Conservation (phyloP, 495 filamentous ascomycete genomes). For the Xylaria cubensis region DNA sequence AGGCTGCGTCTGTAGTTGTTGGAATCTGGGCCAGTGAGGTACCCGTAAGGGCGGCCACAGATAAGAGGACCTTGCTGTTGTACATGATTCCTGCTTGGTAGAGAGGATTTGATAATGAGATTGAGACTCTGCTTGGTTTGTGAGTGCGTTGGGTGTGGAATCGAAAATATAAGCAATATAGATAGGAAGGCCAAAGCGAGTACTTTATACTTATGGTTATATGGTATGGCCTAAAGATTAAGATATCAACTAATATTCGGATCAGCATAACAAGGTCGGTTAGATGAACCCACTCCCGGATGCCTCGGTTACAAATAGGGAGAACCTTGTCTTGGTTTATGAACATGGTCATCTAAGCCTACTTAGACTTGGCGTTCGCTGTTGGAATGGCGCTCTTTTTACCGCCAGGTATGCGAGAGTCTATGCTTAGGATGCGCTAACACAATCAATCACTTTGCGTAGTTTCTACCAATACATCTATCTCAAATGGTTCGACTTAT, state of each 20-base stretch:
- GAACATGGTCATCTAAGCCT: not conserved
- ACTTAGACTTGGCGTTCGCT: not conserved
- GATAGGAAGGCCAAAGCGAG: not conserved
- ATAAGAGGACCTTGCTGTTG: not conserved
- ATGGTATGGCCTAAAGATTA: not conserved
- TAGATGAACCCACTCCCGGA: not conserved
- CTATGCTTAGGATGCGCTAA: not conserved
- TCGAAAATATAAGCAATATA: not conserved
- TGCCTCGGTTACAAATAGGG: not conserved
- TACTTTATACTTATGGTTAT: not conserved
- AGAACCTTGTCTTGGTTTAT: not conserved
- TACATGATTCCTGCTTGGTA: conserved; percentile 3
- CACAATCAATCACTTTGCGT: not conserved
- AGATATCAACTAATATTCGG: not conserved
- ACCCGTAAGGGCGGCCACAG: conserved; percentile 1
- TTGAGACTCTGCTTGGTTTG: not conserved
- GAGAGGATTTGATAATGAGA: too few species aligned
- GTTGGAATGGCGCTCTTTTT: not conserved
- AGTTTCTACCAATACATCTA: not conserved
- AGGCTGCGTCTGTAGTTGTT: not conserved
- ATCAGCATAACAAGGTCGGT: not conserved
- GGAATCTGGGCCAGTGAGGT: conserved; percentile 4
- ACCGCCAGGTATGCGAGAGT: not conserved
- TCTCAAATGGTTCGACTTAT: not conserved
- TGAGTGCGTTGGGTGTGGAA: too few species aligned